These are phyloP conservation scores for Ustilago curta DNA, from an alignment of 1,284 basidiomycete genomes.

Conservation along the genomic window DNA sequence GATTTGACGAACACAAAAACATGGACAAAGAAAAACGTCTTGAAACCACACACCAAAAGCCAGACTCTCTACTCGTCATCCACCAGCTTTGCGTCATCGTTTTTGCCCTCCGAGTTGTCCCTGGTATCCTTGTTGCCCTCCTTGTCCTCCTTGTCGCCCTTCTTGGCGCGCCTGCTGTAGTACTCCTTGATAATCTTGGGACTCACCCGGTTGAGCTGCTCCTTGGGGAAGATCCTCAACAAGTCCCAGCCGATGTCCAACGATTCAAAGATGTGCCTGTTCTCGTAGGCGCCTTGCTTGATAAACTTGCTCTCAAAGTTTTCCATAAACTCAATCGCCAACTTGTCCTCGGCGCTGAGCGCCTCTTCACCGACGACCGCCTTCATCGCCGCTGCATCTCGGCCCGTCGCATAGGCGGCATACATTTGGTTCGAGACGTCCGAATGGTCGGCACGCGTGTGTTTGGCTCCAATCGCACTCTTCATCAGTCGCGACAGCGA, in stretches of 20 bases:
- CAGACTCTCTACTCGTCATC: conserved; percentile 39
- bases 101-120: conserved; percentile 28
- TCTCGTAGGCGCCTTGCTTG: conserved; percentile 86
- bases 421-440: conserved; percentile 81
- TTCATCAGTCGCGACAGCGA: conserved; percentile 99
- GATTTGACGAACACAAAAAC: background rate
- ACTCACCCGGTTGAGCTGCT: conserved; percentile 85
- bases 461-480: conserved; percentile 95
- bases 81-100: conserved; percentile 38
- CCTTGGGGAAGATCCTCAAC: conserved; percentile 98
- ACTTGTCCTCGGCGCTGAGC: conserved; percentile 83
- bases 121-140: conserved; percentile 48
- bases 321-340: conserved; percentile 67
- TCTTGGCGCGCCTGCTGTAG: conserved; percentile 62
- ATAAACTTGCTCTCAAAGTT: conserved; percentile 68
- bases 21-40: conserved; percentile 1
- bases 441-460: conserved; percentile 97
- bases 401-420: conserved; percentile 73
- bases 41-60: too few relatives aligned
- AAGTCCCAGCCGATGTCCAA: conserved; percentile 97
- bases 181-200: conserved; percentile 69
- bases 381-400: conserved; percentile 98
- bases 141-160: conserved; percentile 42
- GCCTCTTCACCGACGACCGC: conserved; percentile 99
- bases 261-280: conserved; percentile 95